Evolutionary conservation across 169 alveolate genomes (phyloP).

Genomic region (Babesia ovis): DNA sequence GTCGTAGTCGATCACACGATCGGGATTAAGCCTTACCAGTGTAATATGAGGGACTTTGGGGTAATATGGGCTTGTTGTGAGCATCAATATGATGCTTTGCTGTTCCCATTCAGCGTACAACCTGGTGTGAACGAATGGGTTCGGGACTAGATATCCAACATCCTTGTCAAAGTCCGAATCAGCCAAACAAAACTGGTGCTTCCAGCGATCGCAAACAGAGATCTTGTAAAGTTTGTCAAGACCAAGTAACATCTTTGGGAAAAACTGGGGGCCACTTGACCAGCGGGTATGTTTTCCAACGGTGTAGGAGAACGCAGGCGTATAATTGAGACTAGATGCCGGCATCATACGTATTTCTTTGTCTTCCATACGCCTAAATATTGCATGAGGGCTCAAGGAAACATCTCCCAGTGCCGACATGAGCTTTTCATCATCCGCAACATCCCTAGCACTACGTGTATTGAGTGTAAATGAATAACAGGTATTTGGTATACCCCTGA

Average conservation of each 20-base stretch:
- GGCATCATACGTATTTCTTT: neutral
- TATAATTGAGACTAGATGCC: neutral
- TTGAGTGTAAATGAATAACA: neutral
- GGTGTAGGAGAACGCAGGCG: constrained; percentile 10
- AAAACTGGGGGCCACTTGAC: constrained; percentile 4
- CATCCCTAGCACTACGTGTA: neutral
- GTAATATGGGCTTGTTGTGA: neutral
- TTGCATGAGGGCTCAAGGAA: constrained; percentile 5
- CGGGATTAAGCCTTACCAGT: constrained; percentile 17
- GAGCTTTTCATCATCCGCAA: neutral
- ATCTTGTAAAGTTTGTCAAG: constrained; percentile 15
- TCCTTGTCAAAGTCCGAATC: constrained; percentile 30
- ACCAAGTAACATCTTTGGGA: constrained; percentile 8
- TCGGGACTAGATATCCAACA: constrained; percentile 36
- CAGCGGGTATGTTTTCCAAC: neutral
- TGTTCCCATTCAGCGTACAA: constrained; percentile 15
- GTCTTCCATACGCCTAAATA: neutral
- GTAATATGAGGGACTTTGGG: constrained; percentile 13
- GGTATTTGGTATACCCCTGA: neutral
- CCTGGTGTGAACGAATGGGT: constrained; percentile 3
- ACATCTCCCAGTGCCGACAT: constrained; percentile 1
- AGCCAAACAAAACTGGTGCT: constrained; percentile 35
- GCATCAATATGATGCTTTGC: neutral
- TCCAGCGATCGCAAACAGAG: constrained; percentile 58
- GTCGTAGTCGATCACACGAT: constrained; percentile 24